These are phyloP conservation scores for Trypanosoma brucei DNA, from an alignment of 208 protist species.

Conservation along the genomic window DNA sequence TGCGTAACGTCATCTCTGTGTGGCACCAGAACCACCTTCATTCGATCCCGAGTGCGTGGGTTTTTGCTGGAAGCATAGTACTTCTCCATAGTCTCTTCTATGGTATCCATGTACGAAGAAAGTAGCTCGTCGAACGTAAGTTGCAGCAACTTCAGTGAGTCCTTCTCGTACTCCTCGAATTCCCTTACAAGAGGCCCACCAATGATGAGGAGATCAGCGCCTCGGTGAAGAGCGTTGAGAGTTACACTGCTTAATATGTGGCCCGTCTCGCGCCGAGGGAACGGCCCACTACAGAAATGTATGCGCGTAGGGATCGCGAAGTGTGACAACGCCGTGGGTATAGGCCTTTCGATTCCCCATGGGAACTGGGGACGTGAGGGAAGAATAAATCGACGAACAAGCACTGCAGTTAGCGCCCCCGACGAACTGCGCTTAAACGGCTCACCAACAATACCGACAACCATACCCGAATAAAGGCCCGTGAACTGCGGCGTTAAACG, in stretches of 20 bases:
- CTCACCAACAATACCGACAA: constrained; percentile 75
- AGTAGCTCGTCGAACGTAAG: constrained; percentile 68
- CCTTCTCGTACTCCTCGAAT: constrained; percentile 61
- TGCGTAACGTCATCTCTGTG: constrained; percentile 75
- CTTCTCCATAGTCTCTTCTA: constrained; percentile 57
- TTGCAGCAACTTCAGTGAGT: constrained; percentile 31
- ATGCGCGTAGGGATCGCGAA: constrained; percentile 32
- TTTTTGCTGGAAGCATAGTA: constrained; percentile 44
- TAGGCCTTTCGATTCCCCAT: constrained; percentile 49
- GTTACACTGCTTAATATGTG: constrained; percentile 51
- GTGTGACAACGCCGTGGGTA: constrained; percentile 8
- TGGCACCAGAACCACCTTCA: constrained; percentile 73
- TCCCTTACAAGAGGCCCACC: constrained; percentile 71
- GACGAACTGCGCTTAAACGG: constrained; percentile 64
- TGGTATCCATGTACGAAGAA: constrained; percentile 46
- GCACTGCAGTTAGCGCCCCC: constrained; percentile 69
- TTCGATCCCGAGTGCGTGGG: constrained; percentile 24
- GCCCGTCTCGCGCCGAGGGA: constrained; percentile 57
- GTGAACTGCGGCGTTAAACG: constrained; percentile 54
- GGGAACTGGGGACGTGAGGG: constrained; percentile 56
- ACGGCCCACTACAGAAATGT: constrained; percentile 86
- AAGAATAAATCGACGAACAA: constrained; percentile 64
- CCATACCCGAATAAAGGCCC: constrained; percentile 80
- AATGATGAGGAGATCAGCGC: constrained; percentile 76
- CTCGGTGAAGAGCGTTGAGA: constrained; percentile 53